Evolutionary conservation across 106 monocot species (phyloP), one percentile per base, ranked within the genome.

Genomic region (Xerophyta viscosa): DNA sequence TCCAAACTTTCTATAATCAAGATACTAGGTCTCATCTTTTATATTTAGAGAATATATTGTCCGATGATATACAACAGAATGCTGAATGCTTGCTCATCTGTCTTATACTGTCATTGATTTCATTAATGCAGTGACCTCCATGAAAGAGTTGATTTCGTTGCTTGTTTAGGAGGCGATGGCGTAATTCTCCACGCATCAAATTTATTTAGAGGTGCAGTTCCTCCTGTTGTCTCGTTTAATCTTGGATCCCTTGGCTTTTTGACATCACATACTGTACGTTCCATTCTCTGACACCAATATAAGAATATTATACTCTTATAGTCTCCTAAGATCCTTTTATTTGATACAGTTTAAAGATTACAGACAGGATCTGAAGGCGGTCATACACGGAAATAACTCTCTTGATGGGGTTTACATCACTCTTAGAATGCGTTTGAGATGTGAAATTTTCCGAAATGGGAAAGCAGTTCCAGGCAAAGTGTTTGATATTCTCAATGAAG

Each of bases 181-280:
- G 90, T 99, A 25, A 90, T 99, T 72, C 58, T 99, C 45, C 98
- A 99, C 72, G 90, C 83, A 66, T 91, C 90, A 37, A 99, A 99
- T 48, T 66, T 99, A 62, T 99, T 99, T 68, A 79, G 82, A 82
- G 76, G 72, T 41, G 79, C 98, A 62, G 98, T 99, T 67, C 98
- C 98, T 64, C 98, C 98, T 48, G 82, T 99, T 27, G 90, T 99
- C 54, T 99, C 90, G 21, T 99, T 99, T 56, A 99, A 99, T 77
- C 77, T 99, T 37, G 98, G 98, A 55, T 99, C 98, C 58, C 86
- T 99, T 65, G 98, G 98, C 23, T 99, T 99, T 75, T 79, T 99
- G 25, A 80, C 98, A 56, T 83, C 98, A 58, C 98, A 99, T 60
- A 43, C 70, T 61, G 98, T 99, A 86, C 27, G 77, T 62, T 47